These are phyloP conservation scores for Ophiostoma sp. DNA, from an alignment of 2,329 filamentous ascomycete species.

Conservation along the genomic window DNA sequence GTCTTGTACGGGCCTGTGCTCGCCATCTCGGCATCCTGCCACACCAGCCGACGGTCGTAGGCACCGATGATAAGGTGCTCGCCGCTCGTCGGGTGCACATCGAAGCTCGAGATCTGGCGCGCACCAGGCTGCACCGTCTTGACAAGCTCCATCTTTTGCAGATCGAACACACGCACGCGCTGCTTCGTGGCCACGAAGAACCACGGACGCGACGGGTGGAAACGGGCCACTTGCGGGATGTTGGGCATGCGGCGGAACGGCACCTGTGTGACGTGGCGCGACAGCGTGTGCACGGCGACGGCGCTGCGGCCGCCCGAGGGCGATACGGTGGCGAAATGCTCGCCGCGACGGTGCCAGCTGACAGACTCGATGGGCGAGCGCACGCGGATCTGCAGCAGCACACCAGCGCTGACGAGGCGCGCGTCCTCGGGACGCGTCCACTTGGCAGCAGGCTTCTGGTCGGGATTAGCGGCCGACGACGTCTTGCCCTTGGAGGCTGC, in stretches of 20 bases:
- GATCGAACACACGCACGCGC: conserved; percentile 87
- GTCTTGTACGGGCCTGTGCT: conserved; percentile 83
- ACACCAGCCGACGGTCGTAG: conserved; percentile 87
- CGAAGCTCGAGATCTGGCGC: conserved; percentile 87
- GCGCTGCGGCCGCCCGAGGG: conserved; percentile 71
- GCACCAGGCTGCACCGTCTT: conserved; percentile 92
- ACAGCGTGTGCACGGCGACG: conserved; percentile 89
- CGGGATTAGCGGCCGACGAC: conserved; percentile 47
- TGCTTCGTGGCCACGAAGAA: conserved; percentile 97
- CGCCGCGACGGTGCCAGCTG: conserved; percentile 87
- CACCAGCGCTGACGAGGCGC: conserved; percentile 68
- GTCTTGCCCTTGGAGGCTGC: conserved; percentile 62
- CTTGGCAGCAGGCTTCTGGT: conserved; percentile 70
- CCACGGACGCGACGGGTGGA: conserved; percentile 87
- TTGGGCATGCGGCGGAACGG: conserved; percentile 77
- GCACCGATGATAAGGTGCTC: conserved; percentile 93
- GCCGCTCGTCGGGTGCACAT: conserved; percentile 77
- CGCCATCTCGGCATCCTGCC: conserved; percentile 94
- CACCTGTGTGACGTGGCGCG: conserved; percentile 89
- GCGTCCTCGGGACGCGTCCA: conserved; percentile 76
- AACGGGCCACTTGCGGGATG: conserved; percentile 79
- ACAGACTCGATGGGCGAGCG: conserved; percentile 78
- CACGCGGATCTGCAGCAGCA: conserved; percentile 75
- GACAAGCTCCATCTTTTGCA: conserved; percentile 83
- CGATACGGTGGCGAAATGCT: conserved; percentile 90